Evolutionary conservation across 140 eudicot genomes (phyloP).

Genomic region (Ambrosia hybrid): DNA sequence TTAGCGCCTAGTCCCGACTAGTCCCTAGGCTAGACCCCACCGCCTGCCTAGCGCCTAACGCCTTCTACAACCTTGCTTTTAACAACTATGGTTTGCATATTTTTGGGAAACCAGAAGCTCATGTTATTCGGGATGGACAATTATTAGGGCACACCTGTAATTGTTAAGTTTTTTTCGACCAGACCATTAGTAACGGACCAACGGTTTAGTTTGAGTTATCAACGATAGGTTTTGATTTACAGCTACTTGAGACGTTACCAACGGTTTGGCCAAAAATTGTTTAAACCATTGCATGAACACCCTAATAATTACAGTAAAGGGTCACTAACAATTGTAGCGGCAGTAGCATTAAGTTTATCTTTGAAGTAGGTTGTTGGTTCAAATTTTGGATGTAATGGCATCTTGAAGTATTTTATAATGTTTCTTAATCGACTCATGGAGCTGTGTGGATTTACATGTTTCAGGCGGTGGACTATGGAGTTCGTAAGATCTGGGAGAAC

Average conservation of each 20-base stretch:
- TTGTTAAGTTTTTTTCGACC: neutral
- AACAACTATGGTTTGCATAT: too few relatives aligned
- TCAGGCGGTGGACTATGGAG: conserved; percentile 80
- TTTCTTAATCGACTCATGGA: conserved; percentile 16
- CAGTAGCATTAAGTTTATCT: neutral
- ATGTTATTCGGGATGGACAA: conserved; percentile 3
- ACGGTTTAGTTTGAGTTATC: too few relatives aligned
- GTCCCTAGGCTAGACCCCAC: too few relatives aligned
- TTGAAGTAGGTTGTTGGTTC: neutral
- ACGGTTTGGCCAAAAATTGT: too few relatives aligned
- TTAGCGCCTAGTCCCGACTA: too few relatives aligned
- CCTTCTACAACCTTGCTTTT: too few relatives aligned
- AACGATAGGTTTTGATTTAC: too few relatives aligned
- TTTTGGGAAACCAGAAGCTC: conserved; percentile 8
- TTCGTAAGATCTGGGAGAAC: conserved; percentile 62
- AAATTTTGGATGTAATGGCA: neutral
- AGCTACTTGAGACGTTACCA: too few relatives aligned
- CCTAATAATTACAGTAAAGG: neutral
- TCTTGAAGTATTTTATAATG: neutral
- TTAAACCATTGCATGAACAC: too few relatives aligned
- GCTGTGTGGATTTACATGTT: conserved; percentile 27
- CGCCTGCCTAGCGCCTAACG: too few relatives aligned
- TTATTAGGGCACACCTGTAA: neutral
- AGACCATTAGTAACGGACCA: neutral
- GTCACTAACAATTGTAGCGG: neutral